Percentiles rank a stretch among this genome's conserved stretches.
These are phyloP conservation scores for Schoenoplectus tabernaemontani DNA, from an alignment of 202 grass and related monocot genomes.

Conservation along the genomic window DNA sequence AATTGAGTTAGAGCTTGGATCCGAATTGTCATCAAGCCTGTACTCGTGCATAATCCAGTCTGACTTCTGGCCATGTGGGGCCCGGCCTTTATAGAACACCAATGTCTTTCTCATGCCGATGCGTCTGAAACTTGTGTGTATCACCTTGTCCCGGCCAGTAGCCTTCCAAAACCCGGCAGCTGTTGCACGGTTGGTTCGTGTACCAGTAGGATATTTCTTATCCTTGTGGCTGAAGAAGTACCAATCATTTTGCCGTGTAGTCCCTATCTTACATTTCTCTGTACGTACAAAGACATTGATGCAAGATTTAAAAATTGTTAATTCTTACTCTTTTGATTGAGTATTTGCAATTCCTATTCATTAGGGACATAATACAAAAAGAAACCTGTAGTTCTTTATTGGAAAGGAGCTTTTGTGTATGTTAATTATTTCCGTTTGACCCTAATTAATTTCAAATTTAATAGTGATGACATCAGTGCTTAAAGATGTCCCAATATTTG, in stretches of 20 bases:
- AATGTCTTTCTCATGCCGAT: slow-evolving; percentile 99
- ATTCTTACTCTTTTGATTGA: neutral
- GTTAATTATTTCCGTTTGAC: neutral
- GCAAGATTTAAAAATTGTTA: neutral
- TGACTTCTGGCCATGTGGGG: slow-evolving; percentile 84
- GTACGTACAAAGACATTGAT: neutral
- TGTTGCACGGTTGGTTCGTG: slow-evolving; percentile 82
- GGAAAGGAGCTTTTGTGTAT: neutral
- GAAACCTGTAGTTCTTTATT: neutral
- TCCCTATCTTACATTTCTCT: slow-evolving; percentile 75
- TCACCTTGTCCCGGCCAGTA: slow-evolving; percentile 82
- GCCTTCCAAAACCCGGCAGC: slow-evolving; percentile 90
- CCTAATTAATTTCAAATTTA: neutral
- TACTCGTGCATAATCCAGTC: slow-evolving; percentile 99
- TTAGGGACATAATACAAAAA: neutral
- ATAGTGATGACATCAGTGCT: neutral
- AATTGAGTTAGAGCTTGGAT: slow-evolving; percentile 22
- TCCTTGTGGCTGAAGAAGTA: slow-evolving; percentile 99
- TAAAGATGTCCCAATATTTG: neutral
- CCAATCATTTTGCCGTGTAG: slow-evolving; percentile 84
- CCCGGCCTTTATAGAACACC: slow-evolving; percentile 90
- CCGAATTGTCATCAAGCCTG: slow-evolving; percentile 51
- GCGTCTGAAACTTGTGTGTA: slow-evolving; percentile 34
- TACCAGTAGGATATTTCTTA: slow-evolving; percentile 94
- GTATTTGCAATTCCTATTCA: neutral